Evolutionary conservation across 2,329 filamentous ascomycete species (phyloP).

Genomic region (Pyrenophora graminea): DNA sequence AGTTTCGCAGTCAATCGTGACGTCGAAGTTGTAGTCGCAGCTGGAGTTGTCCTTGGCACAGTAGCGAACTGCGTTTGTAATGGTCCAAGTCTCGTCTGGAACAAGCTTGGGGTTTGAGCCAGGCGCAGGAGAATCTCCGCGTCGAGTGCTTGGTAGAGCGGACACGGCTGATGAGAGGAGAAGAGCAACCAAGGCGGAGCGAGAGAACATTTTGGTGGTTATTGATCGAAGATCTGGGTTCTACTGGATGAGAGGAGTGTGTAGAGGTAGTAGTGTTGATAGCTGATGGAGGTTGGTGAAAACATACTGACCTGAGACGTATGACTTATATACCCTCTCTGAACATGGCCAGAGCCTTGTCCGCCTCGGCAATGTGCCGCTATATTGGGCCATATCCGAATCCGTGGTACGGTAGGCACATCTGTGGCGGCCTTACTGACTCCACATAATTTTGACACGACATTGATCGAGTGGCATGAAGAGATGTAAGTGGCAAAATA

Average conservation of each 20-base stretch:
- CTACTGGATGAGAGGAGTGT: not conserved
- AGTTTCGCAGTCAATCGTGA: constrained; percentile 16
- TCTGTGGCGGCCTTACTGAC: no score
- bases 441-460: no score
- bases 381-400: no score
- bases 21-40: constrained; percentile 24
- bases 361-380: not conserved
- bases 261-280: not conserved
- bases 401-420: no score
- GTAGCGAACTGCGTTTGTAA: constrained; percentile 17
- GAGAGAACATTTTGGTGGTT: constrained; percentile 10
- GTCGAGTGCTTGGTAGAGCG: constrained; percentile 3
- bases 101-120: constrained; percentile 3
- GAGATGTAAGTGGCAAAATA: no score
- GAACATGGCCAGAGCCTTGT: not conserved
- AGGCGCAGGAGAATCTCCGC: no score
- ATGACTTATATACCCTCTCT: not conserved
- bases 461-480: no score
- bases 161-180: constrained; percentile 11
- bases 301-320: not conserved
- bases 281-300: not conserved
- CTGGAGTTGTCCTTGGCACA: constrained; percentile 18
- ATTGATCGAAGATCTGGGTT: not conserved
- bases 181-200: constrained; percentile 10
- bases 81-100: constrained; percentile 18